Percentiles rank a stretch among this genome's conserved stretches.
Evolutionary conservation across 345 rosid species (phyloP).

Genomic region (Pistacia atlantica): DNA sequence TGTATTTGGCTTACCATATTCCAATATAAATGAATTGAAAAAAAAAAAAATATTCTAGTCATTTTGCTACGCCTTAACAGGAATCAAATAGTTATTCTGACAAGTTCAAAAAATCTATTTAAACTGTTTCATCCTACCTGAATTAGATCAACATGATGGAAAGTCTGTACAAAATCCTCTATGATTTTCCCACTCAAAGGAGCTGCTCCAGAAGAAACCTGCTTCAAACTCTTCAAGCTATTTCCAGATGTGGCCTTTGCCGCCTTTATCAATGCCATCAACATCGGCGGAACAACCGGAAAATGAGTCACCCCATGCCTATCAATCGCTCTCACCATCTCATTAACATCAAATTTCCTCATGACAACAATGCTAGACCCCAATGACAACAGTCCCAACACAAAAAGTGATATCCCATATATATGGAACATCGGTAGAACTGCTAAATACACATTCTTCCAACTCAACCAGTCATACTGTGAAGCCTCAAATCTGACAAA

Average conservation of each 20-base stretch:
- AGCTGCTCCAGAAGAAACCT: conserved; percentile 89
- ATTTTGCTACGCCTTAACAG: background rate
- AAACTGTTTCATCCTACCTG: conserved; percentile 45
- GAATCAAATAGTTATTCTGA: background rate
- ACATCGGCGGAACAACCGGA: conserved; percentile 77
- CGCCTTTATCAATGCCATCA: conserved; percentile 48
- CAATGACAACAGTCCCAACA: conserved; percentile 58
- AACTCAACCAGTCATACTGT: conserved; percentile 49
- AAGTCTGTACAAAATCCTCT: conserved; percentile 50
- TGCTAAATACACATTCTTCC: conserved; percentile 63
- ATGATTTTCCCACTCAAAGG: conserved; percentile 50
- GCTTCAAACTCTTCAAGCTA: conserved; percentile 67
- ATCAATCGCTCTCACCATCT: conserved; percentile 50
- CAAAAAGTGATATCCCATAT: conserved; percentile 70
- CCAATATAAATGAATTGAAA: background rate
- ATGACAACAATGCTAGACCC: conserved; percentile 72
- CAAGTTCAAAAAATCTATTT: background rate
- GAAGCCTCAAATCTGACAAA: conserved; percentile 82
- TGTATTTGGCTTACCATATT: background rate
- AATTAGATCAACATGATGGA: conserved; percentile 75
- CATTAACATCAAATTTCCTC: conserved; percentile 59
- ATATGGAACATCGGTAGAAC: conserved; percentile 81
- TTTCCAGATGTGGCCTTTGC: conserved; percentile 37
- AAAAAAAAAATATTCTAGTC: background rate
- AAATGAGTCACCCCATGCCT: conserved; percentile 66